Evolutionary conservation across 805 yeast genomes (phyloP).

Genomic region (Pichia occidentalis): DNA sequence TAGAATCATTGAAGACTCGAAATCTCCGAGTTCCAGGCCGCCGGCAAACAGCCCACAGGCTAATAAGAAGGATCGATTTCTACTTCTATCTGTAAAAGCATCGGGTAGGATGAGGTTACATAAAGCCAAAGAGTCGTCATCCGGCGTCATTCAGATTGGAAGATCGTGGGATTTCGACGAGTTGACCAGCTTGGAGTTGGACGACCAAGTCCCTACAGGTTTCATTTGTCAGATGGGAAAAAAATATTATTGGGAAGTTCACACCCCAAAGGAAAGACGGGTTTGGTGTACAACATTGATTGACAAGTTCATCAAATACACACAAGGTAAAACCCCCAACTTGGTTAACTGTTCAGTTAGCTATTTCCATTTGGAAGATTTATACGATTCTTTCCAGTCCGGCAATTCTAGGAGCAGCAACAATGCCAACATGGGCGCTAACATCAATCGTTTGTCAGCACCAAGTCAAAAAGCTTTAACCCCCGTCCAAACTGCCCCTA

Average conservation of each 20-base stretch:
- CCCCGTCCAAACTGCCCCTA: neutral
- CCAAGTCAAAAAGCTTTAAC: neutral
- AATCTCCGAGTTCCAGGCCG: conserved; percentile 62
- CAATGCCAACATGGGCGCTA: no score
- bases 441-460: no score
- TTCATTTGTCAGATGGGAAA: conserved; percentile 60
- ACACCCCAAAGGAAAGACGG: conserved; percentile 48
- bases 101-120: conserved; percentile 69
- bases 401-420: no score
- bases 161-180: conserved; percentile 86
- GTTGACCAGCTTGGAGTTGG: conserved; percentile 50
- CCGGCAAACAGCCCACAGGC: conserved; percentile 43
- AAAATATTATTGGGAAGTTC: conserved; percentile 77
- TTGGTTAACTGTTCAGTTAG: conserved; percentile 40
- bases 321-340: conserved; percentile 46
- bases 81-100: conserved; percentile 51
- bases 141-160: conserved; percentile 79
- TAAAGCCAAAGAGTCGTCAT: conserved; percentile 76
- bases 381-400: conserved; percentile 11
- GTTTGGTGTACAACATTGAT: conserved; percentile 50
- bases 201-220: conserved; percentile 47
- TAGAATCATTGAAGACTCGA: conserved; percentile 65
- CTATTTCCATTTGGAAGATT: conserved; percentile 30
- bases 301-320: conserved; percentile 47
- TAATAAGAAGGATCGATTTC: conserved; percentile 54